A percentile compares a stretch with the other conserved stretches of the same genome.
Conservation (phyloP, 306 rosid genomes). For the Casuarina cunninghamiana region DNA sequence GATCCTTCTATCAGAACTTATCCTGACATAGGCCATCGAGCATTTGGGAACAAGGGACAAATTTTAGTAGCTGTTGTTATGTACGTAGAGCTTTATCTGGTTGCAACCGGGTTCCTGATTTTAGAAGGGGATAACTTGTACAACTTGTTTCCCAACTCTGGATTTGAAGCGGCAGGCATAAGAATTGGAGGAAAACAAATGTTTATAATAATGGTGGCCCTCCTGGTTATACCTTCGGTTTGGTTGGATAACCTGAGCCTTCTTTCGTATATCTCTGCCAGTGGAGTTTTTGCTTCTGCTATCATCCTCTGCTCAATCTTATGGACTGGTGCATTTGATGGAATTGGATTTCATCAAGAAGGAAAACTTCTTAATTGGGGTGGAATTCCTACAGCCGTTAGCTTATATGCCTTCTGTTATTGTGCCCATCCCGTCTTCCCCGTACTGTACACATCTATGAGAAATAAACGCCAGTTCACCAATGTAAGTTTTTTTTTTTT, state of each 20-base stretch:
- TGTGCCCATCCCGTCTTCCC: slow-evolving; percentile 95
- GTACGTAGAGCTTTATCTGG: slow-evolving; percentile 74
- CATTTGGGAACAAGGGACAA: slow-evolving; percentile 70
- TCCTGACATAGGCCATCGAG: slow-evolving; percentile 72
- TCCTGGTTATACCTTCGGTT: slow-evolving; percentile 66
- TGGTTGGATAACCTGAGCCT: slow-evolving; percentile 75
- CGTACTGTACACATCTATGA: slow-evolving; percentile 74
- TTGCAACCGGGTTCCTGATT: slow-evolving; percentile 73
- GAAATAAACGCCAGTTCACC: slow-evolving; percentile 68
- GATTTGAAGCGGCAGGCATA: slow-evolving; percentile 42
- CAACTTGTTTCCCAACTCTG: slow-evolving; percentile 45
- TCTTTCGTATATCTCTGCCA: slow-evolving; percentile 76
- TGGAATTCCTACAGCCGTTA: slow-evolving; percentile 67
- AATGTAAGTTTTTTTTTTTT: slow-evolving; percentile 46
- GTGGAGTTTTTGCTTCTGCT: slow-evolving; percentile 78
- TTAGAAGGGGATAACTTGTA: slow-evolving; percentile 79
- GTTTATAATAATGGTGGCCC: slow-evolving; percentile 54
- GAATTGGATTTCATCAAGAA: slow-evolving; percentile 49
- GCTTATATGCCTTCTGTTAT: slow-evolving; percentile 79
- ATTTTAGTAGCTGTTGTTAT: slow-evolving; percentile 47
- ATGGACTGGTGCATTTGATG: slow-evolving; percentile 65
- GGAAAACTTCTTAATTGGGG: slow-evolving; percentile 52
- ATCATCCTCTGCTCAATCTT: slow-evolving; percentile 56
- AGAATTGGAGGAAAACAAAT: slow-evolving; percentile 40
- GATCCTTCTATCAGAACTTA: slow-evolving; percentile 55